phyloP scores from a whole-genome alignment of 2,329 filamentous ascomycete genomes.

The Clarireedia homoeocarpa region DNA sequence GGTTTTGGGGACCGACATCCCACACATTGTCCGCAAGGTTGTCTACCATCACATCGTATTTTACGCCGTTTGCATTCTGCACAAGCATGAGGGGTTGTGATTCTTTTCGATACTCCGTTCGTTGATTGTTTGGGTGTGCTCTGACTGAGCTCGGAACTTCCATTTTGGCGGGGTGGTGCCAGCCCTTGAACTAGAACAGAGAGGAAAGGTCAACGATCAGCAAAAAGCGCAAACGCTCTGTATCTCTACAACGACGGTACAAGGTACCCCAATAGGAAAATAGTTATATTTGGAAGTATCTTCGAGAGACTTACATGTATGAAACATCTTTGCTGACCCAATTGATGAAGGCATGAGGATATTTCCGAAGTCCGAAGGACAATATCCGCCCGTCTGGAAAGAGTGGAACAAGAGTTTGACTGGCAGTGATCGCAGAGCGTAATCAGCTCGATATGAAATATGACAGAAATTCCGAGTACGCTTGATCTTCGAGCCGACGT shows the following conservation, averaged over 20 bases:
- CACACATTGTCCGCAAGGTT: constrained; percentile 75
- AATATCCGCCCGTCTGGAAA: constrained; percentile 2
- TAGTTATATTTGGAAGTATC: background rate
- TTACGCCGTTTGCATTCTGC: constrained; percentile 74
- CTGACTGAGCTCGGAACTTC: constrained; percentile 21
- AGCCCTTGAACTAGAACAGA: constrained; percentile 26
- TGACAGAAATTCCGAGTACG: constrained; percentile 1
- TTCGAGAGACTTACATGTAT: constrained; percentile 27
- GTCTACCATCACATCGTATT: constrained; percentile 75
- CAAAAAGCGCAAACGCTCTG: background rate
- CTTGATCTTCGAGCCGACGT: background rate
- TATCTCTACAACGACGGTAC: constrained; percentile 1
- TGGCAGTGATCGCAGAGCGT: constrained; percentile 2
- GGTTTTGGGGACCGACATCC: constrained; percentile 73
- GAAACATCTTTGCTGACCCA: constrained; percentile 27
- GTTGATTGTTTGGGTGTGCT: constrained; percentile 26
- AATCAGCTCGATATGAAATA: constrained; percentile 7
- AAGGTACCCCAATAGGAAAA: too few relatives aligned
- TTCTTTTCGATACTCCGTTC: constrained; percentile 39
- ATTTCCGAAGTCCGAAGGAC: background rate
- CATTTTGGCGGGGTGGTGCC: constrained; percentile 20
- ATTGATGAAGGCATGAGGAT: constrained; percentile 25
- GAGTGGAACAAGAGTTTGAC: background rate
- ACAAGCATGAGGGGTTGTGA: constrained; percentile 57
- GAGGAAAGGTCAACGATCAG: constrained; percentile 6